Conservation (phyloP, 2,329 filamentous ascomycete species). For the Sporothrix variecibatus region DNA sequence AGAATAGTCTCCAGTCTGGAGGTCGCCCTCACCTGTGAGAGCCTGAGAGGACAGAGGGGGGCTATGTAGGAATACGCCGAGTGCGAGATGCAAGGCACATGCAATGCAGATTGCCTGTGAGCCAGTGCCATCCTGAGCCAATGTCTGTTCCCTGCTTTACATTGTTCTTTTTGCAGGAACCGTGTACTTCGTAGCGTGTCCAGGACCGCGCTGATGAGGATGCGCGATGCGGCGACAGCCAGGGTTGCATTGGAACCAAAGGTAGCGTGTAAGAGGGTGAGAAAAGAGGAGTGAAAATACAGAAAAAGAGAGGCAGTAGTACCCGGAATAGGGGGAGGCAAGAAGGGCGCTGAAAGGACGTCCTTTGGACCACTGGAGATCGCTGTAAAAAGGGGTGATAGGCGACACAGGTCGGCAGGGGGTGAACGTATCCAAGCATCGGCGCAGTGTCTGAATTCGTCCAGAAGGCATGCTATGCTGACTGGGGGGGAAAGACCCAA, state of each 20-base stretch:
- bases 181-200: background rate
- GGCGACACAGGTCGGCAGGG: background rate
- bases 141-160: constrained; percentile 1
- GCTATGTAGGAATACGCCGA: background rate
- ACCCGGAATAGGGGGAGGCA: background rate
- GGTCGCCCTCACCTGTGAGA: background rate
- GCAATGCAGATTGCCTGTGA: background rate
- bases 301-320: too few relatives aligned
- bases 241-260: constrained; percentile 2
- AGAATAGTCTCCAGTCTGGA: background rate
- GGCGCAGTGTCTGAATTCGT: background rate
- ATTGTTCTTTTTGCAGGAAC: background rate
- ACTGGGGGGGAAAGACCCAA: background rate
- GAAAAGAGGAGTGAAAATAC: background rate
- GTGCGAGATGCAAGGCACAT: background rate
- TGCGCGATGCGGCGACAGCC: background rate
- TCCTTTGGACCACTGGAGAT: background rate
- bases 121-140: background rate
- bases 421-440: constrained; percentile 1
- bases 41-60: background rate
- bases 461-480: background rate
- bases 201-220: constrained; percentile 10
- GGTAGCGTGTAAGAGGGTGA: background rate
- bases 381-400: background rate
- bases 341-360: background rate